Evolutionary conservation across 345 rosid species (phyloP).

Genomic region (Eucalyptus sp.): DNA sequence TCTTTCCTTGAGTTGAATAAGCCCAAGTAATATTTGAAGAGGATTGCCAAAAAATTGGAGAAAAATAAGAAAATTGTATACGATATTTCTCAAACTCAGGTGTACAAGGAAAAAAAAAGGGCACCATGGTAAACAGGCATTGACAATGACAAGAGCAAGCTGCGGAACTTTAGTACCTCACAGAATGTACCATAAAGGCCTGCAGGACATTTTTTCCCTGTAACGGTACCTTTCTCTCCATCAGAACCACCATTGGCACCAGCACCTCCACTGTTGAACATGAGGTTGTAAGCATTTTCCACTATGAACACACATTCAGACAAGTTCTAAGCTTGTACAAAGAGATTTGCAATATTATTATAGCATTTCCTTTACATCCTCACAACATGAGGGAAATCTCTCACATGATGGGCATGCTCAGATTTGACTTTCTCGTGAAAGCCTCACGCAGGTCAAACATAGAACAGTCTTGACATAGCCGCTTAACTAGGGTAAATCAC

Average conservation of each 20-base stretch:
- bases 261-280: constrained; percentile 70
- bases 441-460: neutral
- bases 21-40: neutral
- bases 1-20: neutral
- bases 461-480: neutral
- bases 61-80: neutral
- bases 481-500: neutral
- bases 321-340: neutral
- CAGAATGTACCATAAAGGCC: constrained; percentile 96
- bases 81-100: neutral
- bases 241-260: constrained; percentile 68
- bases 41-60: neutral
- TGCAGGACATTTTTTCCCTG: constrained; percentile 83
- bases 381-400: neutral
- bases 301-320: neutral
- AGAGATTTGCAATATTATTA: neutral
- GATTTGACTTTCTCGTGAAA: neutral
- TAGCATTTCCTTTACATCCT: neutral
- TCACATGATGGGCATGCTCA: neutral
- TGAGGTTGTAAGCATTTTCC: neutral
- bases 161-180: constrained; percentile 26
- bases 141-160: neutral
- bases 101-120: neutral
- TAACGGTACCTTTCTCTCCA: constrained; percentile 80
- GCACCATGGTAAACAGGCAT: neutral